These are phyloP conservation scores for Pseudoturritis turrita DNA, from an alignment of 345 rosid species.

Conservation along the genomic window DNA sequence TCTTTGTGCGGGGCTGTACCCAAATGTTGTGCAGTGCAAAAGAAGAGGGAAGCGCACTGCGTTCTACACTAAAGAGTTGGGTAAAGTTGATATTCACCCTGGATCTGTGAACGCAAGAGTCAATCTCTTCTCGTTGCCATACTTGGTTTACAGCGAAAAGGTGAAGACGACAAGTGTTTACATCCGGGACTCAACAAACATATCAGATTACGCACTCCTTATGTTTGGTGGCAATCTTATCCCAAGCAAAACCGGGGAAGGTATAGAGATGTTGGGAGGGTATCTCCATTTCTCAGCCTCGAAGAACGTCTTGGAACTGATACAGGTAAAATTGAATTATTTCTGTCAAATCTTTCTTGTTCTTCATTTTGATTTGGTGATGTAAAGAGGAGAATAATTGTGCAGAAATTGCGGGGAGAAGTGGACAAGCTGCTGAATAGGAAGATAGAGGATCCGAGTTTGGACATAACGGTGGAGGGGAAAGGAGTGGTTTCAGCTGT, in stretches of 20 bases:
- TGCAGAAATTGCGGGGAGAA: slow-evolving; percentile 74
- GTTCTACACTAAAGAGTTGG: slow-evolving; percentile 89
- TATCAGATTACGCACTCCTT: slow-evolving; percentile 93
- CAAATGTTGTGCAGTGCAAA: slow-evolving; percentile 97
- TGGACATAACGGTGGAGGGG: slow-evolving; percentile 73
- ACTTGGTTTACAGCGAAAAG: slow-evolving; percentile 87
- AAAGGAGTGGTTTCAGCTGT: slow-evolving; percentile 87
- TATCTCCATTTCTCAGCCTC: slow-evolving; percentile 97
- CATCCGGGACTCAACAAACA: slow-evolving; percentile 83
- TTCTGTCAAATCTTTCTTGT: background rate
- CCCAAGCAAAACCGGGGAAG: slow-evolving; percentile 71
- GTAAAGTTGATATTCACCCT: slow-evolving; percentile 93
- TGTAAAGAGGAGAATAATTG: background rate
- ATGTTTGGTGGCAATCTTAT: slow-evolving; percentile 82
- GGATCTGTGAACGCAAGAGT: slow-evolving; percentile 86
- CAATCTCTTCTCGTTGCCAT: slow-evolving; percentile 75
- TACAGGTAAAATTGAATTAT: slow-evolving; percentile 42
- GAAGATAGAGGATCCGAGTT: slow-evolving; percentile 83
- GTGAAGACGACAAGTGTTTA: slow-evolving; percentile 80
- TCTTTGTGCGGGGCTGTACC: slow-evolving; percentile 94
- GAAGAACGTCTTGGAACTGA: slow-evolving; percentile 67
- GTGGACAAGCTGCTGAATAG: slow-evolving; percentile 73
- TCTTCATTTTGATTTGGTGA: background rate
- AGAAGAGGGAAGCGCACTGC: slow-evolving; percentile 90
- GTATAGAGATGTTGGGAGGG: slow-evolving; percentile 95